phyloP scores from a whole-genome alignment of 768 basidiomycete species.

The Obba rivulosa region DNA sequence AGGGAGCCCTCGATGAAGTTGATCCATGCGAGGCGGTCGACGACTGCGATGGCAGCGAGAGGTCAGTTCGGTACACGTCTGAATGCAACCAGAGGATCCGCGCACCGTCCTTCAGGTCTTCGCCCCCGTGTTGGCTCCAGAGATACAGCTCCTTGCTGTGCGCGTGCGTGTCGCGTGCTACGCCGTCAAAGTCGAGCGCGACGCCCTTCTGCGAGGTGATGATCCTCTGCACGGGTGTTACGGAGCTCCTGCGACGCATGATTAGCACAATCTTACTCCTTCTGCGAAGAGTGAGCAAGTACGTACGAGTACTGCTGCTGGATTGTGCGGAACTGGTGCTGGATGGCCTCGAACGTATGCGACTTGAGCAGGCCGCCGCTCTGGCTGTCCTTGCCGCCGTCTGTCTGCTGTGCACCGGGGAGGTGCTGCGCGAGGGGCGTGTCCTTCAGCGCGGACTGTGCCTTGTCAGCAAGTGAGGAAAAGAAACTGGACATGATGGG shows the following conservation, averaged over 20 bases:
- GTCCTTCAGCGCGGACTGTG: constrained; percentile 63
- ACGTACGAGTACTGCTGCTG: constrained; percentile 72
- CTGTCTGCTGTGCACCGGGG: constrained; percentile 34
- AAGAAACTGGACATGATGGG: constrained; percentile 51
- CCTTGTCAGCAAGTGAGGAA: constrained; percentile 68
- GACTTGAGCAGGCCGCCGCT: constrained; percentile 16
- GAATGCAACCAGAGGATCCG: background rate
- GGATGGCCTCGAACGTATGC: constrained; percentile 51
- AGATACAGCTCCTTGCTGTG: constrained; percentile 83
- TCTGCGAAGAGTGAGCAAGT: background rate
- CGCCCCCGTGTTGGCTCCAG: constrained; percentile 71
- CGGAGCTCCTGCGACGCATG: constrained; percentile 33
- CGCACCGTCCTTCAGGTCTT: constrained; percentile 75
- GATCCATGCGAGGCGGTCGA: constrained; percentile 77
- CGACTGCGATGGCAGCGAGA: constrained; percentile 38
- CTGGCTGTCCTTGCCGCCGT: constrained; percentile 29
- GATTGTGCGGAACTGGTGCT: constrained; percentile 66
- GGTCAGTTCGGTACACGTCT: constrained; percentile 1
- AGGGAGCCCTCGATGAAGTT: constrained; percentile 75
- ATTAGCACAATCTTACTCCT: background rate
- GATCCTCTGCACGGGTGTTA: constrained; percentile 68
- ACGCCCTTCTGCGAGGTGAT: constrained; percentile 77
- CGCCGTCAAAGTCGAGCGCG: constrained; percentile 65
- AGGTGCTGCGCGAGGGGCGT: constrained; percentile 54
- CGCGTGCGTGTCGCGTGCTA: constrained; percentile 59